Base-by-base conservation (phyloP, 352 stramenopile genomes). In the Vaucheria bursata region DNA sequence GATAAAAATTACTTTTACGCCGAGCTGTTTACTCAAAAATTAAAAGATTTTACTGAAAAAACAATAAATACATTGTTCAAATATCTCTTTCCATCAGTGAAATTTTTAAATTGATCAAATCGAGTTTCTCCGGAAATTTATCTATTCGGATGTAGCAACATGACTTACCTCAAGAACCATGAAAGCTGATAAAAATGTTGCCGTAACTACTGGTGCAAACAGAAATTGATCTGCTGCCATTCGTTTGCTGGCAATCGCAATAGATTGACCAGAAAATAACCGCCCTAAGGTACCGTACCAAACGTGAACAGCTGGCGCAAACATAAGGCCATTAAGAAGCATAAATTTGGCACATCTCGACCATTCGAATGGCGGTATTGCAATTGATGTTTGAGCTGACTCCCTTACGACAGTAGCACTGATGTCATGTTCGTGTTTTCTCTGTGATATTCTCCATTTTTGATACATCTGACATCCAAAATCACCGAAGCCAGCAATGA, bases 201-300 rank as follows among this genome's bases (percentile, higher is more conserved):
- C 74, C 69, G 86, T 76, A 53, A 86, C 84, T 1, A 71, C 29
- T 4, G 83, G 85, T 5, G 74, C 65, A 66, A 87, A 87, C 0
- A 87, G 37, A 25, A 86, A 65, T 64, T 87, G 83, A 36, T 87
- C 83, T 32, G 87, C 50, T 5, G 75, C 65, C 35, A 87, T 64
- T 31, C 83, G 77, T 39, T 85, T 86, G 0, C 84, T 59, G 7
- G 81, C 77, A 5, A 74, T 64, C 32, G 77, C 18, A 3, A 53
- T 36, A 0, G 71, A 53, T 8, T 29, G 74, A 36, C 65, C 65
- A 2, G 65, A 12, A 29, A 38, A 2, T 40, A 34, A 25, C 65
- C 65, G 12, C 12, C 65, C 65, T 40, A 72, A 40, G 6, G 8
- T 2, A 8, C 65, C 65, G 40, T 72, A 72, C 65, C 65, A 72